A percentile compares a stretch with the other conserved stretches of the same genome.
Evolutionary conservation across 768 basidiomycete genomes (phyloP).

Genomic region (Mycena alexandri): DNA sequence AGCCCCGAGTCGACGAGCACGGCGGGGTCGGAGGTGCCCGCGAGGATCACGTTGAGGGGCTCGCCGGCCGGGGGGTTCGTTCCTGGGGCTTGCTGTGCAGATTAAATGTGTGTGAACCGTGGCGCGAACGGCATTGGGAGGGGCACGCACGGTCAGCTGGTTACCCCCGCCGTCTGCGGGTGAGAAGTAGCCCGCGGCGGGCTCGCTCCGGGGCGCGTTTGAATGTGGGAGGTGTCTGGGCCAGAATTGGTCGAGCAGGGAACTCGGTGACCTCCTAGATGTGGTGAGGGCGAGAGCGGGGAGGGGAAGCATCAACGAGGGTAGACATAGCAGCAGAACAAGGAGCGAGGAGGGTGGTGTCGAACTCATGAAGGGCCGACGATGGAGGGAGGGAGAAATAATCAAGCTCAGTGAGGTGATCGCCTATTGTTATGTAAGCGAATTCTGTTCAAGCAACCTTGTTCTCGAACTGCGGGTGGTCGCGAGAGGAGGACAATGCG

Average conservation of each 20-base stretch:
- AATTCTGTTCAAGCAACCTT: too few relatives aligned
- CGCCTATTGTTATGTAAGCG: too few relatives aligned
- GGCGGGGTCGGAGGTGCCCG: constrained; percentile 76
- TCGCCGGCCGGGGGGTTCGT: constrained; percentile 84
- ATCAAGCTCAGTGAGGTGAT: too few relatives aligned
- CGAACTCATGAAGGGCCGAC: constrained; percentile 7
- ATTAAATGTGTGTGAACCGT: constrained; percentile 37
- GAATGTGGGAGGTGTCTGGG: constrained; percentile 33
- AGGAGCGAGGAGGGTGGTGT: constrained; percentile 25
- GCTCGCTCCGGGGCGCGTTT: constrained; percentile 52
- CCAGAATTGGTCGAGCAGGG: constrained; percentile 20
- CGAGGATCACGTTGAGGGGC: constrained; percentile 87
- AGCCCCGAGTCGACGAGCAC: constrained; percentile 72
- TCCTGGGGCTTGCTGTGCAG: constrained; percentile 41
- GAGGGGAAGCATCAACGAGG: constrained; percentile 33
- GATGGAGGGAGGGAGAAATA: neutral
- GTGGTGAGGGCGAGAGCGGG: constrained; percentile 1
- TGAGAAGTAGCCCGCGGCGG: constrained; percentile 70
- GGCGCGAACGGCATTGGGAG: too few relatives aligned
- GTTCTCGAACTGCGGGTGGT: too few relatives aligned
- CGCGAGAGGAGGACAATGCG: too few relatives aligned
- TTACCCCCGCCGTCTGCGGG: constrained; percentile 59
- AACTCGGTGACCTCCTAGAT: constrained; percentile 11
- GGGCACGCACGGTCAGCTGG: too few relatives aligned
- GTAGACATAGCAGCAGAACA: constrained; percentile 39